Conservation (phyloP, 2,329 filamentous ascomycete genomes). For the Claviceps arundinis region DNA sequence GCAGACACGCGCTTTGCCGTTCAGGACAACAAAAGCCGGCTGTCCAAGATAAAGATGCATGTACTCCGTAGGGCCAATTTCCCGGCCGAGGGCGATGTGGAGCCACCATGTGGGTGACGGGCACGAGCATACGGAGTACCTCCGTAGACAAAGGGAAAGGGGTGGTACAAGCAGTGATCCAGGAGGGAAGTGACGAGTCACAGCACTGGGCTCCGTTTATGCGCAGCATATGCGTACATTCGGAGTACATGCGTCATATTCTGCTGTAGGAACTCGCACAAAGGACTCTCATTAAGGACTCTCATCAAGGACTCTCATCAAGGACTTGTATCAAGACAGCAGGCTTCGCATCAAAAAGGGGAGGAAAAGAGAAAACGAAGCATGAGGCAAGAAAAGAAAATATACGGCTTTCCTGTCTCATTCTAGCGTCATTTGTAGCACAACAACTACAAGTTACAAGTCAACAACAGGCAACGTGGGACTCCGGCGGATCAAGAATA, state of each 20-base stretch:
- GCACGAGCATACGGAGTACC: slow-evolving; percentile 1
- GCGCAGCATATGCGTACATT: too few species aligned
- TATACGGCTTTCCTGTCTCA: background rate
- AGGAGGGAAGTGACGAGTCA: background rate
- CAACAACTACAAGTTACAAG: background rate
- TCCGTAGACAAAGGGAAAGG: background rate
- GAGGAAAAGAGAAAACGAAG: background rate
- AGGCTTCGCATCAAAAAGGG: background rate
- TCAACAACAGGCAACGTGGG: background rate
- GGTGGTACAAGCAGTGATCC: slow-evolving; percentile 2
- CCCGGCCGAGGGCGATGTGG: slow-evolving; percentile 9
- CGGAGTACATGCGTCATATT: background rate
- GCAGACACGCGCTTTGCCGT: background rate
- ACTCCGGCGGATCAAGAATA: background rate
- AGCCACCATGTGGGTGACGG: slow-evolving; percentile 7
- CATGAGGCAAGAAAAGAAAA: background rate
- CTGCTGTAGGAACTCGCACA: background rate
- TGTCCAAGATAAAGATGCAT: background rate
- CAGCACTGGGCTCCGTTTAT: too few species aligned
- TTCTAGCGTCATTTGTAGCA: background rate
- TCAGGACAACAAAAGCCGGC: background rate
- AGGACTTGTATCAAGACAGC: too few species aligned
- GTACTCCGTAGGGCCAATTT: slow-evolving; percentile 10
- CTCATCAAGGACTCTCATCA: background rate
- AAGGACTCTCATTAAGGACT: background rate